Evolutionary conservation across 805 yeast genomes (phyloP).

Genomic region (Yarrowia sp.): DNA sequence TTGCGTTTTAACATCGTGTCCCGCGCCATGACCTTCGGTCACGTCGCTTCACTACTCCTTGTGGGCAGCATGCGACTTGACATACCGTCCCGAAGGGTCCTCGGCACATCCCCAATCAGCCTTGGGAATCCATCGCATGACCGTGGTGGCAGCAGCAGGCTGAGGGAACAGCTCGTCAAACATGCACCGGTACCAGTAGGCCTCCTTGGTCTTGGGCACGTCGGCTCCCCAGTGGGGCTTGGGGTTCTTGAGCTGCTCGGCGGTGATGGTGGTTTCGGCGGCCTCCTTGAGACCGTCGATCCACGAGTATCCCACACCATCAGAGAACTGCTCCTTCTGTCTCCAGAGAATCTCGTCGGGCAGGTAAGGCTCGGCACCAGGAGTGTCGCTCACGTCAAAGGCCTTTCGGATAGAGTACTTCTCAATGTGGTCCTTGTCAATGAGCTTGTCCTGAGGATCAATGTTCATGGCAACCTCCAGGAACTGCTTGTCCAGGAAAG

Average conservation of each 20-base stretch:
- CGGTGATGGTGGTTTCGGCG: conserved; percentile 81
- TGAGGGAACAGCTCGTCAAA: conserved; percentile 91
- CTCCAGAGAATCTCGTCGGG: conserved; percentile 98
- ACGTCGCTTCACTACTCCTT: neutral
- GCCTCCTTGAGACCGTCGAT: conserved; percentile 95
- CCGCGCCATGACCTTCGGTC: too few species aligned
- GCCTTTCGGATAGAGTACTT: conserved; percentile 97
- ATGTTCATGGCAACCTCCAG: conserved; percentile 91
- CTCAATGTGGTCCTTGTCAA: conserved; percentile 75
- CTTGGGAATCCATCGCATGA: conserved; percentile 99
- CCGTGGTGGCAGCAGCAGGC: conserved; percentile 91
- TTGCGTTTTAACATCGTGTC: too few species aligned
- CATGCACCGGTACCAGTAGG: conserved; percentile 97
- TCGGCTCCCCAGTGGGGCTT: conserved; percentile 96
- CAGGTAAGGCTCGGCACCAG: conserved; percentile 74
- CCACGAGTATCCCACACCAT: conserved; percentile 99
- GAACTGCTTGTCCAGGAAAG: conserved; percentile 94
- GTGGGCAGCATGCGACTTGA: conserved; percentile 66
- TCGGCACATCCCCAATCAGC: conserved; percentile 99
- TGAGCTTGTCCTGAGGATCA: conserved; percentile 88
- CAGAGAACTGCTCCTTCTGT: conserved; percentile 99
- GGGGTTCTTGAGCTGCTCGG: conserved; percentile 86
- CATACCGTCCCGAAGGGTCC: conserved; percentile 98
- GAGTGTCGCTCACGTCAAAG: conserved; percentile 87
- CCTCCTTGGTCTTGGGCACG: conserved; percentile 96